phyloP scores from a whole-genome alignment of 2,329 filamentous ascomycete genomes.

The Escovopsis sp. region DNA sequence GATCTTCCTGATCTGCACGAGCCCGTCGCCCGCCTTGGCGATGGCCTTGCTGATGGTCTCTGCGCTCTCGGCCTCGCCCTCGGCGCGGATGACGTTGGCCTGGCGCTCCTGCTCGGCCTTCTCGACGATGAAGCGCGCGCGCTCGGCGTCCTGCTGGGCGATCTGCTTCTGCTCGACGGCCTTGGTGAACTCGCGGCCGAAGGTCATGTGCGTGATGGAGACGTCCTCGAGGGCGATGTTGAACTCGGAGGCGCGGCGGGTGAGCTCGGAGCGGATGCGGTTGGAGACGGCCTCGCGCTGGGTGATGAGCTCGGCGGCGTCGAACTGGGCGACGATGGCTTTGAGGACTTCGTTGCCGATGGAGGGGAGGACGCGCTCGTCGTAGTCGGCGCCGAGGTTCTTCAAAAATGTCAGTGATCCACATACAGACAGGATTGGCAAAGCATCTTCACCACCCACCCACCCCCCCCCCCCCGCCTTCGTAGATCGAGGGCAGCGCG shows the following conservation, averaged over 20 bases:
- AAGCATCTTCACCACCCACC: no score
- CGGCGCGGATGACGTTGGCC: conserved; percentile 93
- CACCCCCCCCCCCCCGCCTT: no score
- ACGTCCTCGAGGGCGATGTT: conserved; percentile 98
- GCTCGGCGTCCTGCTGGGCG: conserved; percentile 95
- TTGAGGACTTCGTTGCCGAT: conserved; percentile 99
- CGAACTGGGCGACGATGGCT: conserved; percentile 96
- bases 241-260: conserved; percentile 89
- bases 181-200: conserved; percentile 96
- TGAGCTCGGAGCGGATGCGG: conserved; percentile 81
- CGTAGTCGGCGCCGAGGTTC: conserved; percentile 96
- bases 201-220: conserved; percentile 99
- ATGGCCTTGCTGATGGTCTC: conserved; percentile 92
- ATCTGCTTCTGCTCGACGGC: conserved; percentile 99
- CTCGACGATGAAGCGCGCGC: conserved; percentile 95
- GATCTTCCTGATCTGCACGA: conserved; percentile 92
- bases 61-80: conserved; percentile 93
- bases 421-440: no score
- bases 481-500: no score
- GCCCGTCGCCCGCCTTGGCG: conserved; percentile 78
- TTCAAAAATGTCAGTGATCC: conserved; percentile 20
- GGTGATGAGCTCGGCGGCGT: conserved; percentile 95
- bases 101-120: conserved; percentile 97
- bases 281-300: conserved; percentile 94
- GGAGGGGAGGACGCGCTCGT: conserved; percentile 92